Percentiles rank a stretch among this genome's conserved stretches.
These are phyloP conservation scores for Rhodocollybia butyracea DNA, from an alignment of 768 basidiomycete genomes.

Conservation along the genomic window DNA sequence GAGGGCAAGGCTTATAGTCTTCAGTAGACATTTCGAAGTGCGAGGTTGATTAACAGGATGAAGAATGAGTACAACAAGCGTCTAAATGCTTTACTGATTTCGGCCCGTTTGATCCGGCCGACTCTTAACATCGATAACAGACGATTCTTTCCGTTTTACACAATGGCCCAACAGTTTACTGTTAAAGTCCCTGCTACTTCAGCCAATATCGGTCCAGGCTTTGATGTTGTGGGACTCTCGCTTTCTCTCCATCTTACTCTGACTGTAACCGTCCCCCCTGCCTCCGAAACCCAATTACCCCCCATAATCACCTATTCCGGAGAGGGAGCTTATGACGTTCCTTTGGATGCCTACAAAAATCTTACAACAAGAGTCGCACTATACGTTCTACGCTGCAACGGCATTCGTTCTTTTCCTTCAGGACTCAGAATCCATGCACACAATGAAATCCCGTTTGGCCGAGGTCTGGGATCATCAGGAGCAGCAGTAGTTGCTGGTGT, in stretches of 20 bases:
- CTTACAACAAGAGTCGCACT: constrained; percentile 95
- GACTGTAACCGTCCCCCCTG: constrained; percentile 42
- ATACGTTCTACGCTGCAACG: constrained; percentile 93
- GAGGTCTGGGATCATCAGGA: constrained; percentile 95
- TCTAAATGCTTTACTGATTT: background rate
- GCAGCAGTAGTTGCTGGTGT: constrained; percentile 99
- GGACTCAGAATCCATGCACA: constrained; percentile 71
- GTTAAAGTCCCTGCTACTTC: constrained; percentile 96
- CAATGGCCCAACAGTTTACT: constrained; percentile 36
- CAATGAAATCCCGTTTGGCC: constrained; percentile 97
- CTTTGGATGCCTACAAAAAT: constrained; percentile 94
- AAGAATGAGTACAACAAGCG: background rate
- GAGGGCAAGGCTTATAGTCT: constrained; percentile 42
- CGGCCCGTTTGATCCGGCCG: no score
- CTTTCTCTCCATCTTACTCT: constrained; percentile 84
- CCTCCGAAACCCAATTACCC: constrained; percentile 34
- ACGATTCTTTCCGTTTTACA: no score
- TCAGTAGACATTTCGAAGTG: constrained; percentile 1
- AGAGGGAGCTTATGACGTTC: constrained; percentile 87
- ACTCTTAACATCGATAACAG: no score
- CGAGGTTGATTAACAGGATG: background rate
- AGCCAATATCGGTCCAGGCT: constrained; percentile 98
- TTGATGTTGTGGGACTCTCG: constrained; percentile 98
- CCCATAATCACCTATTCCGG: constrained; percentile 79
- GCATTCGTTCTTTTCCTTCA: constrained; percentile 70